Evolutionary conservation across 2,329 filamentous ascomycete genomes (phyloP).

Genomic region (Phialocephala subalpina): DNA sequence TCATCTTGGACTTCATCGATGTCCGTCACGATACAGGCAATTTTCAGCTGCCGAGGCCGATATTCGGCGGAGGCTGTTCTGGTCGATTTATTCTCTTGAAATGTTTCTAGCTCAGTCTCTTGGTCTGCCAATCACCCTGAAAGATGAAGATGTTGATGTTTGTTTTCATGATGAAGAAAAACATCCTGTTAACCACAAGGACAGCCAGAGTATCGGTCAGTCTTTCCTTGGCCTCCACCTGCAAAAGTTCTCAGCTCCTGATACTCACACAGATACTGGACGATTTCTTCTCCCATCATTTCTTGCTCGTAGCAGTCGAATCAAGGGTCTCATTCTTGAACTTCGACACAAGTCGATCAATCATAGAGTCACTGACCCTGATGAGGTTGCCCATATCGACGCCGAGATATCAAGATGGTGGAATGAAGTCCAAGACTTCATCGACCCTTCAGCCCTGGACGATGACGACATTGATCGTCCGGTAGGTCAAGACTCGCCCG

Average conservation of each 20-base stretch:
- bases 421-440: constrained; percentile 55
- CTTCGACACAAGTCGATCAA: constrained; percentile 54
- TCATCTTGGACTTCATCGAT: constrained; percentile 66
- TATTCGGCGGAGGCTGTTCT: constrained; percentile 61
- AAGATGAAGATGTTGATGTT: constrained; percentile 65
- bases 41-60: constrained; percentile 56
- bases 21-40: constrained; percentile 59
- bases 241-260: neutral
- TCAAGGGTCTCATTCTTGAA: constrained; percentile 56
- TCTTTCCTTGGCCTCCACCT: neutral
- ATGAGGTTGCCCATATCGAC: constrained; percentile 50
- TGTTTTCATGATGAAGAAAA: constrained; percentile 55
- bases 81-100: constrained; percentile 64
- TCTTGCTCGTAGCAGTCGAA: constrained; percentile 51
- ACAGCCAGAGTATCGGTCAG: neutral
- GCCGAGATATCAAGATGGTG: constrained; percentile 55
- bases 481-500: neutral
- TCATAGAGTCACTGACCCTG: constrained; percentile 47
- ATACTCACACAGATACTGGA: constrained; percentile 20
- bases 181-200: neutral
- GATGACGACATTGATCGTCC: neutral
- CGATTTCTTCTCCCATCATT: constrained; percentile 43
- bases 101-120: constrained; percentile 63
- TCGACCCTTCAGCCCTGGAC: constrained; percentile 43
- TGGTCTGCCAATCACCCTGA: constrained; percentile 61